Base-by-base conservation (phyloP, 2,329 filamentous ascomycete species). In the Orbilia brochopaga region DNA sequence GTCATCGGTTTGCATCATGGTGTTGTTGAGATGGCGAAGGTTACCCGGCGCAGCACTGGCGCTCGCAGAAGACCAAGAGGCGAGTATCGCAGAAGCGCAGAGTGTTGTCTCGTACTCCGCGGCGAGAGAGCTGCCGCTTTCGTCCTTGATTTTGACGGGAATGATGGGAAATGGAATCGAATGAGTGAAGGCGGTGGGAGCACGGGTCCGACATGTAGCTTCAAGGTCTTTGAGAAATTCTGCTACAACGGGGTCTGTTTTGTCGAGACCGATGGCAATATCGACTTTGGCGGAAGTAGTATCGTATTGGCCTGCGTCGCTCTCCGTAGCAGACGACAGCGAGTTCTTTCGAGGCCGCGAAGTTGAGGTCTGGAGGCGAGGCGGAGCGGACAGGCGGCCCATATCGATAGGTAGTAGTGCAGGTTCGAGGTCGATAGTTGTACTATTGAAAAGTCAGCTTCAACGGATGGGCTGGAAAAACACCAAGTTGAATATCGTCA, bases 61-160 rank as follows among this genome's bases (percentile, higher is more conserved):
- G 27, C 60, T 65, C 6, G 67, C 60, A 15, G 67, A 72, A 11
- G 67, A 72, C 67, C 67, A 72, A 1, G 67, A 72, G 1, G 67
- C 67, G 17, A 72, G 17, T 60, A 72, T 72, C 13, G 67, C 67
- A 15, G 67, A 72, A 13, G 67, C 67, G 42, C 67, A 72, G n/a
- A 72, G 46, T 7, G 67, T 72, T 2, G 67, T 72, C 37, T 72
- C 67, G 17, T 72, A 72, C 48, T 72, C 67, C 11, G 67, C 67
- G 13, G 67, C 67, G 2, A 72, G 60, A 15, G 67, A 72, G 57
- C 67, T 72, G 2, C 67, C 67, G 27, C 55, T 60, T 37, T 72
- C 67, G 17, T 72, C 67, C 51, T 72, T 72, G 42, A 72, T 51
- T 21, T 72, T 72, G 32, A 72, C 60, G 11, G 67, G 67, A 23